Percentiles rank a stretch among this genome's conserved stretches.
Evolutionary conservation across 192 early-diverging fungal species (phyloP).

Genomic region (Entomortierella parvispora): DNA sequence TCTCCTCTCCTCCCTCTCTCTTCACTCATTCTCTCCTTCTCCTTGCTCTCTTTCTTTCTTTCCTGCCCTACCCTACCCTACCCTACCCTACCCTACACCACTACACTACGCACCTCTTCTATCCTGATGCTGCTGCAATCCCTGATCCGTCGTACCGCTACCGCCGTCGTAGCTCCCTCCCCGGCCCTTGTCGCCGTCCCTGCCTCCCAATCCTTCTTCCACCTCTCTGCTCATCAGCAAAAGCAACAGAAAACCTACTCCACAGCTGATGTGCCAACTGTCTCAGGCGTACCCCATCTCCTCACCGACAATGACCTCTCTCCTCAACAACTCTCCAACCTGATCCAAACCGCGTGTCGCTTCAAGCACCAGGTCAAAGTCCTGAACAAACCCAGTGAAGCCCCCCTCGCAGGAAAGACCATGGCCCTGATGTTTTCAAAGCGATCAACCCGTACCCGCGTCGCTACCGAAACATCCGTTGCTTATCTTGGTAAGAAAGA

Average conservation of each 20-base stretch:
- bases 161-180: background rate
- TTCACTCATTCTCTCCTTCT: background rate
- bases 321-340: slow-evolving; percentile 76
- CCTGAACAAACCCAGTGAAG: slow-evolving; percentile 58
- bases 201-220: slow-evolving; percentile 15
- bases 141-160: slow-evolving; percentile 13
- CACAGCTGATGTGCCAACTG: slow-evolving; percentile 28
- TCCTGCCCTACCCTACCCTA: background rate
- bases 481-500: slow-evolving; percentile 76
- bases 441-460: slow-evolving; percentile 94
- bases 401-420: slow-evolving; percentile 82
- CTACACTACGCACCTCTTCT: background rate
- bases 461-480: slow-evolving; percentile 92
- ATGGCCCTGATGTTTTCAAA: slow-evolving; percentile 96
- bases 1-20: background rate
- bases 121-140: slow-evolving; percentile 28
- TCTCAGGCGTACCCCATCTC: slow-evolving; percentile 63
- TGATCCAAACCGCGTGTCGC: slow-evolving; percentile 82
- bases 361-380: slow-evolving; percentile 81
- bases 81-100: background rate
- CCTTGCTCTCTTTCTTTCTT: background rate
- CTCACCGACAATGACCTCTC: slow-evolving; percentile 87
- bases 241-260: slow-evolving; percentile 29
- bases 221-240: background rate
- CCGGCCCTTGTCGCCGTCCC: background rate